Evolutionary conservation across 306 rosid genomes (phyloP), one percentile per base, ranked within the genome.

Genomic region (Neltuma alba): DNA sequence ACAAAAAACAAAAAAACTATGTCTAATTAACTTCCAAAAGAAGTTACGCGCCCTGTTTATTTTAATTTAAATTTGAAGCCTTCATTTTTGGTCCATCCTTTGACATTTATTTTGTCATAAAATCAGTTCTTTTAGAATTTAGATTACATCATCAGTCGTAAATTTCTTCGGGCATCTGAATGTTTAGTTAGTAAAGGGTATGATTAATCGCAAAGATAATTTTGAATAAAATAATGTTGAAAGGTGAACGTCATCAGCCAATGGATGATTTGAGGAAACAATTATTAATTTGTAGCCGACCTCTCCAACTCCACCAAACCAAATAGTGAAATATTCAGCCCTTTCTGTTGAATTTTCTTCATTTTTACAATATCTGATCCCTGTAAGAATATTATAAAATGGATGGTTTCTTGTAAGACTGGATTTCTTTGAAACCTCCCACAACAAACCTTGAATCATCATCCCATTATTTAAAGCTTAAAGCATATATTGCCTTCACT

Each of bases 271-370:
- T 38, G 72, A 20, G 9, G 0, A 10, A 21, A 21, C 18, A 40
- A 16, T 21, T n/a, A 54, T 40, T 40, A 40, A n/a, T 54, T 41
- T 6, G 57, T 28, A 9, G 74, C 57, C 74, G 47, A 27, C 57
- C 57, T 41, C 55, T 42, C 54, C 37, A 23, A 30, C 72, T 69
- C 54, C 55, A 41, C 55, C 72, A 27, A 69, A 42, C 74, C 74
- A 23, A 27, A 41, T 15, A 42, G 55, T 23, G 47, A 69, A 41
- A n/a, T 3, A 4, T 8, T 4, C 3, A 34, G 9, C 2, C 23
- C 2, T 13, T 41, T 27, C 37, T 69, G 2, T 69, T 20, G 55
- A 42, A 14, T 23, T 5, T 69, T 69, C 8, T 13, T 30, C 65
- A 30, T 21, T n/a, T 6, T 52, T 38, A 4, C 15, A 20, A 21